Conservation (phyloP, 2,329 filamentous ascomycete genomes). For the Sarocladium kiliense region DNA sequence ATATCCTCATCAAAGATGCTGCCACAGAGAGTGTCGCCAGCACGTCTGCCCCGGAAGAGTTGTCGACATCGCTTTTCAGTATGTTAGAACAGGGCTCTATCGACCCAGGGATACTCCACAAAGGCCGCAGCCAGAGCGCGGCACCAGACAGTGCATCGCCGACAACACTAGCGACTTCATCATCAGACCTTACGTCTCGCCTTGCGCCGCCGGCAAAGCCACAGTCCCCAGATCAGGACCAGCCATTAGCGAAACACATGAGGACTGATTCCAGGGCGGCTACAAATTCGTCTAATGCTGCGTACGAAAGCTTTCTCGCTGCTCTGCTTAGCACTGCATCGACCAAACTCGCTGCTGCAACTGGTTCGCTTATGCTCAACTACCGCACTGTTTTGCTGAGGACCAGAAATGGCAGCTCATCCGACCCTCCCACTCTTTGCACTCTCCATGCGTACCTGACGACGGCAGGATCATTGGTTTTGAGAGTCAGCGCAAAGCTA, state of each 20-base stretch:
- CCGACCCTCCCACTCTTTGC: conserved; percentile 29
- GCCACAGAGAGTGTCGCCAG: conserved; percentile 10
- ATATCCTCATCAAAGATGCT: conserved; percentile 32
- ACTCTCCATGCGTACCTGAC: conserved; percentile 51
- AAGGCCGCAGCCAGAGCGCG: conserved; percentile 32
- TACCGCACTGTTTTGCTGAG: conserved; percentile 45
- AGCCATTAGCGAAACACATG: conserved; percentile 17
- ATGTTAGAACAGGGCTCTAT: conserved; percentile 45
- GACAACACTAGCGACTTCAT: conserved; percentile 37
- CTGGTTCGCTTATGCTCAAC: conserved; percentile 47
- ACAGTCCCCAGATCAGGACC: conserved; percentile 20
- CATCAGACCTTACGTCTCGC: conserved; percentile 25
- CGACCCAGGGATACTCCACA: conserved; percentile 44
- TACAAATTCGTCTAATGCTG: conserved; percentile 26
- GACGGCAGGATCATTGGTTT: conserved; percentile 48
- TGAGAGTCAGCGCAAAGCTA: conserved; percentile 42
- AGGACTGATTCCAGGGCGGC: conserved; percentile 17
- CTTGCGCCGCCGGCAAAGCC: conserved; percentile 6
- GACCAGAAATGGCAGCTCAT: neutral
- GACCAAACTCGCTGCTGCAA: conserved; percentile 41
- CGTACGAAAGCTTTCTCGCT: conserved; percentile 50
- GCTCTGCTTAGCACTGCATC: conserved; percentile 48
- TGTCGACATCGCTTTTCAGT: conserved; percentile 20
- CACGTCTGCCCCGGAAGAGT: neutral
- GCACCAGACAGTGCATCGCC: conserved; percentile 11